Evolutionary conservation across 768 basidiomycete genomes (phyloP), one percentile per base, ranked within the genome.

Genomic region (Suillus subalutaceus): DNA sequence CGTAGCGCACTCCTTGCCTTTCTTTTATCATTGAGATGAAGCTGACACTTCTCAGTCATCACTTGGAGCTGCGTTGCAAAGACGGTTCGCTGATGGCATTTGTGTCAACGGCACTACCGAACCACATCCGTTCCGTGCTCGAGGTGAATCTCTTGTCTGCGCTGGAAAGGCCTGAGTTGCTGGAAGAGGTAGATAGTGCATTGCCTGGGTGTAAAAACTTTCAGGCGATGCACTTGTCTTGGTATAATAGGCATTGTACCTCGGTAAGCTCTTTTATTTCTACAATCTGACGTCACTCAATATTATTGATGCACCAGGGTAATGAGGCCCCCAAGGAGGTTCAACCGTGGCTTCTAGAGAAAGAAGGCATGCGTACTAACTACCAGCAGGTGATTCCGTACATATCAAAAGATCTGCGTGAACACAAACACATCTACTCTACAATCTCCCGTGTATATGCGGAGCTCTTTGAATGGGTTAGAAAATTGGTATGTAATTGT

Each of bases 211-310:
- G 46, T 46, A 8, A 46, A n/a, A 20, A 46, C 46, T 46, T 46
- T 46, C 46, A 46, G 46, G 46, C 4, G 46, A 46, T 46, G 46
- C 46, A 46, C 46, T 46, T 46, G 46, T 46, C 46, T 10, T 46
- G n/a, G 46, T 46, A 46, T n/a, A 46, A 46, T 46, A 46, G 46
- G 46, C 46, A 46, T 46, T 46, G n/a, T 46, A 46, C 46, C 46
- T 46, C 9, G 9, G 46, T 46, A 46, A 46, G 46, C 46, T 46
- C 8, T 46, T 46, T 46, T 4, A 46, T 46, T 46, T 46, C 46
- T 46, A 46, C 46, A n/a, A 10, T 46, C 9, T 46, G 10, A 46
- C 1, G 9, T 46, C 20, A 10, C 46, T 46, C 3, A 46, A n/a
- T 46, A 46, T n/a, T n/a, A 46, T 46, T 46, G 20, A n/a, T 46